Evolutionary conservation across 2,329 filamentous ascomycete genomes (phyloP).

Genomic region (Dactylellina parvicollis): DNA sequence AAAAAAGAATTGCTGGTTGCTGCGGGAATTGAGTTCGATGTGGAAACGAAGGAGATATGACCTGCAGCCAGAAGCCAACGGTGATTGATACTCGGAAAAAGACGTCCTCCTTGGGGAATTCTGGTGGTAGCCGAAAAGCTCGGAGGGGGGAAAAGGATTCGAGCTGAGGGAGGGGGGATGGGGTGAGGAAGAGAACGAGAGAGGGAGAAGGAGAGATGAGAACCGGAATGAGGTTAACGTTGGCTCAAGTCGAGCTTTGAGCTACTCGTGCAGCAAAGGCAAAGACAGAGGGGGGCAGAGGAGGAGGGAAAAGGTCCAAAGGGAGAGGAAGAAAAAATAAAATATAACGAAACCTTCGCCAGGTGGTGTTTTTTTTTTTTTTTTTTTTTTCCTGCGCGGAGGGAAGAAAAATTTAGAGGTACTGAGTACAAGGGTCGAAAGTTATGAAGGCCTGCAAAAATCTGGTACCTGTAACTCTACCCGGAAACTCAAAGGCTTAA

Average conservation of each 20-base stretch:
- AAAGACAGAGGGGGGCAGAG: slow-evolving; percentile 28
- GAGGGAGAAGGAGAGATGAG: slow-evolving; percentile 29
- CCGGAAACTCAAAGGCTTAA: slow-evolving; percentile 38
- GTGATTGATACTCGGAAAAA: slow-evolving; percentile 14
- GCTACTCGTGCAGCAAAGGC: slow-evolving; percentile 19
- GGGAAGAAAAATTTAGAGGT: slow-evolving; percentile 44
- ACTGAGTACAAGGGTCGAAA: slow-evolving; percentile 47
- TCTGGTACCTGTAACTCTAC: slow-evolving; percentile 51
- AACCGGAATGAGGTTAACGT: slow-evolving; percentile 48
- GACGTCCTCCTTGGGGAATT: slow-evolving; percentile 13
- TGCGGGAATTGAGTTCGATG: slow-evolving; percentile 48
- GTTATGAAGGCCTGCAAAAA: slow-evolving; percentile 43
- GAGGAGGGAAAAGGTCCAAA: slow-evolving; percentile 17
- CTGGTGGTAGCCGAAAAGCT: slow-evolving; percentile 10
- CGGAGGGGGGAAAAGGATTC: neutral
- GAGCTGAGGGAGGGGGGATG: slow-evolving; percentile 25
- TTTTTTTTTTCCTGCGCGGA: too few species aligned
- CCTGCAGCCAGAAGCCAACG: slow-evolving; percentile 34
- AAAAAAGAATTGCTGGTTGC: slow-evolving; percentile 8
- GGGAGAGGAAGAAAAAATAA: slow-evolving; percentile 6
- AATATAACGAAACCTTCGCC: slow-evolving; percentile 19
- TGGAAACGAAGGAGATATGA: slow-evolving; percentile 44
- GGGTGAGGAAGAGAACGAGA: slow-evolving; percentile 21
- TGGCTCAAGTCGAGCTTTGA: slow-evolving; percentile 42
- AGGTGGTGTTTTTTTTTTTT: slow-evolving; percentile 23